Conservation (phyloP, 306 rosid species). For the Cicer bijugum region DNA sequence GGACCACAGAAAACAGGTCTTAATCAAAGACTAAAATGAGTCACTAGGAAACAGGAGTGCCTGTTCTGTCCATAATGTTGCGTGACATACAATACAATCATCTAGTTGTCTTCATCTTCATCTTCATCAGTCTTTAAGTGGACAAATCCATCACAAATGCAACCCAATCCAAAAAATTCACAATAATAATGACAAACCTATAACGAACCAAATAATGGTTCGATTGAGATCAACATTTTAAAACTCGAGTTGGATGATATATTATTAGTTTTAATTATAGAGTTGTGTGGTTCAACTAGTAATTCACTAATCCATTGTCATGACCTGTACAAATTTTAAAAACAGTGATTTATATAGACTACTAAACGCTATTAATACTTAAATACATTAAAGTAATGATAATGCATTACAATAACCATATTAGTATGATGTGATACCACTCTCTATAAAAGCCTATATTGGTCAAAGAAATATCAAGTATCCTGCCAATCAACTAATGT, state of each 20-base stretch:
- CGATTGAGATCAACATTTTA: too few relatives aligned
- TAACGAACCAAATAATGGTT: too few relatives aligned
- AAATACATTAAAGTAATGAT: not conserved
- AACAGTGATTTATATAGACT: too few relatives aligned
- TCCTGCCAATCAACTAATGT: not conserved
- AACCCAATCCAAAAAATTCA: constrained; percentile 1
- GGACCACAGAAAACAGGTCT: constrained; percentile 47
- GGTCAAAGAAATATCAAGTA: not conserved
- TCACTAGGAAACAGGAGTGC: constrained; percentile 45
- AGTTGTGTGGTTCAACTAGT: too few relatives aligned
- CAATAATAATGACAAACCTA: too few relatives aligned
- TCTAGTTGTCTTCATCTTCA: constrained; percentile 43
- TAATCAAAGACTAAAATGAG: constrained; percentile 49
- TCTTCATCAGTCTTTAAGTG: constrained; percentile 9
- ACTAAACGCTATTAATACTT: too few relatives aligned
- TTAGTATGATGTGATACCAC: constrained; percentile 4
- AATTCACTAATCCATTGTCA: too few relatives aligned
- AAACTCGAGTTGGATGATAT: too few relatives aligned
- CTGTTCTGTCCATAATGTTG: constrained; percentile 33
- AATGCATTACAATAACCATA: not conserved
- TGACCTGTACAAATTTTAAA: too few relatives aligned
- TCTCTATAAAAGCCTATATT: not conserved
- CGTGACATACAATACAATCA: constrained; percentile 42
- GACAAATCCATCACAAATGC: constrained; percentile 39
- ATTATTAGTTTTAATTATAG: too few relatives aligned